A percentile compares a stretch with the other conserved stretches of the same genome.
Evolutionary conservation across 345 rosid genomes (phyloP).

Genomic region (Eucalyptus curtisii): DNA sequence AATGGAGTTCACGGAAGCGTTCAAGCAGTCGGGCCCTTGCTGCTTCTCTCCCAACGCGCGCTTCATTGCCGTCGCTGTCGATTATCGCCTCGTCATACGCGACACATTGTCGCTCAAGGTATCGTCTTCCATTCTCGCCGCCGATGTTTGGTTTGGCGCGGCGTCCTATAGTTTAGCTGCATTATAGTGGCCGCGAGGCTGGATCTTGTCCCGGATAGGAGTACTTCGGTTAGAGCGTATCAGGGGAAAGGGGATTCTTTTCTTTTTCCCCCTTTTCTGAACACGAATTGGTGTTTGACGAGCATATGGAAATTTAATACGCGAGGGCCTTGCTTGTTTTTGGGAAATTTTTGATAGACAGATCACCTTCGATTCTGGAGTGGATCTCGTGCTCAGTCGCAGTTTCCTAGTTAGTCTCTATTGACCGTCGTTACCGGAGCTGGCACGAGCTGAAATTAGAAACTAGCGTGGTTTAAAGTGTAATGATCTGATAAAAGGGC

Average conservation of each 20-base stretch:
- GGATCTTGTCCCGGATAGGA: neutral
- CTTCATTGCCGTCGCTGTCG: conserved; percentile 77
- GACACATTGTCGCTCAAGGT: conserved; percentile 84
- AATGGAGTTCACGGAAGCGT: conserved; percentile 94
- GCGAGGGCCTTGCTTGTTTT: neutral
- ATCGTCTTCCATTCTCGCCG: neutral
- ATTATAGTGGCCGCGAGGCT: neutral
- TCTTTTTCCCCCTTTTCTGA: neutral
- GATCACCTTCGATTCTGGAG: neutral
- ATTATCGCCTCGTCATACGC: conserved; percentile 86
- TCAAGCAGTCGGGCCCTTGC: conserved; percentile 81
- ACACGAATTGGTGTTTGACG: neutral
- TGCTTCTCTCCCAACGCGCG: conserved; percentile 90
- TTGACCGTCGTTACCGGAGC: neutral
- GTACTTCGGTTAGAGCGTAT: neutral
- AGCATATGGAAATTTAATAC: neutral
- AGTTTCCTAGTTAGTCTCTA: neutral
- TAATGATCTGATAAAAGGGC: neutral
- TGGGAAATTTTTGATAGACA: neutral
- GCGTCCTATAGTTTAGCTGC: neutral
- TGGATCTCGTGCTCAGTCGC: neutral
- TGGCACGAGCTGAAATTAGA: neutral
- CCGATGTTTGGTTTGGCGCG: too few relatives aligned
- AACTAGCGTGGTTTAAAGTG: neutral
- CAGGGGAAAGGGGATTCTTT: neutral